These are phyloP conservation scores for Chrysanthemum lavandulifolium DNA, from an alignment of 129 eudicot species.

Conservation along the genomic window DNA sequence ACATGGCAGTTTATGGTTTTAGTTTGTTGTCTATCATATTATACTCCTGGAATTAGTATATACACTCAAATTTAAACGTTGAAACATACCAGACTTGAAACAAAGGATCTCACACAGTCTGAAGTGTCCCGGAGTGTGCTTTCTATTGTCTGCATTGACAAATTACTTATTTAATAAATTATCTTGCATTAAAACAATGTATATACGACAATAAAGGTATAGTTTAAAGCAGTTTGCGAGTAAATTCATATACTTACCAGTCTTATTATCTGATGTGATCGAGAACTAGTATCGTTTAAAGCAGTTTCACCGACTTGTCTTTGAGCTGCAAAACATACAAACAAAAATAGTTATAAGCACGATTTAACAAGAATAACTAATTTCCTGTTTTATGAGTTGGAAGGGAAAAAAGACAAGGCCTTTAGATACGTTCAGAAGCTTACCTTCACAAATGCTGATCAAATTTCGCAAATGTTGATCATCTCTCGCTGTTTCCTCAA, in stretches of 20 bases:
- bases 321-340: conserved; percentile 64
- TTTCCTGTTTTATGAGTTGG: background rate
- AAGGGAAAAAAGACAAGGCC: background rate
- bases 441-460: conserved; percentile 73
- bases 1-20: conserved; percentile 5
- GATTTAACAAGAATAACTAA: background rate
- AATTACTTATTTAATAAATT: too few species aligned
- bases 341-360: background rate
- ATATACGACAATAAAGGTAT: background rate
- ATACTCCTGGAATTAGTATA: background rate
- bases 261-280: conserved; percentile 97
- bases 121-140: conserved; percentile 90
- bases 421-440: background rate
- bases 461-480: conserved; percentile 56
- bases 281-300: conserved; percentile 84
- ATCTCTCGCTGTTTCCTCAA: conserved; percentile 85
- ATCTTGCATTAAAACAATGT: too few species aligned
- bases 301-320: conserved; percentile 99
- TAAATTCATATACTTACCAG: conserved; percentile 49
- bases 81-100: conserved; percentile 81
- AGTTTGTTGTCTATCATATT: background rate
- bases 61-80: background rate
- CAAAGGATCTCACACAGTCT: conserved; percentile 85
- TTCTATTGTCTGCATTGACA: conserved; percentile 81
- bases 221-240: background rate